Percentiles rank a stretch among this genome's conserved stretches.
Conservation (phyloP, 164 flowering plant genomes). For the Annona squamosa region DNA sequence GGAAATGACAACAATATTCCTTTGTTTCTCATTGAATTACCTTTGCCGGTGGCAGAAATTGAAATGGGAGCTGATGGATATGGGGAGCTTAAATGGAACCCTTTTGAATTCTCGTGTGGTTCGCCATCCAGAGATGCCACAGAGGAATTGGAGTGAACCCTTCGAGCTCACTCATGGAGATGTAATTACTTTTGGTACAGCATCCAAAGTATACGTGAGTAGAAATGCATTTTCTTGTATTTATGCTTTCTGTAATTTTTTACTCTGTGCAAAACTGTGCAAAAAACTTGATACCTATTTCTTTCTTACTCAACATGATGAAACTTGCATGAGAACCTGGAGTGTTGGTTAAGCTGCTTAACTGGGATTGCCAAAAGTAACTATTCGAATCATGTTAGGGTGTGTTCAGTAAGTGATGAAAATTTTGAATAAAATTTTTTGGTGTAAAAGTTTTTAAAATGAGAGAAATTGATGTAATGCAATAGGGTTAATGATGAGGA, state of each 20-base stretch:
- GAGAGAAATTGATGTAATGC: too few species aligned
- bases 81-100: constrained; percentile 98
- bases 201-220: constrained; percentile 69
- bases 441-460: too few species aligned
- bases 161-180: constrained; percentile 73
- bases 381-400: too few species aligned
- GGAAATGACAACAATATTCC: not conserved
- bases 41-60: constrained; percentile 49
- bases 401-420: too few species aligned
- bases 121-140: constrained; percentile 51
- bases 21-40: not conserved
- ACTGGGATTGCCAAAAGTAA: too few species aligned
- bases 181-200: constrained; percentile 77
- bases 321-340: too few species aligned
- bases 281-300: too few species aligned
- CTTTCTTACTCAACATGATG: too few species aligned
- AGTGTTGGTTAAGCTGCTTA: too few species aligned
- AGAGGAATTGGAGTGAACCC: constrained; percentile 78
- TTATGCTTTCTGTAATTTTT: not conserved
- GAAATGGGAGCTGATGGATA: constrained; percentile 93
- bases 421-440: too few species aligned
- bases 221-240: constrained; percentile 4
- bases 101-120: constrained; percentile 58
- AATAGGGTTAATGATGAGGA: too few species aligned
- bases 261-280: not conserved